These are phyloP conservation scores for Xylaria cubensis DNA, from an alignment of 495 filamentous ascomycete genomes.

Conservation along the genomic window DNA sequence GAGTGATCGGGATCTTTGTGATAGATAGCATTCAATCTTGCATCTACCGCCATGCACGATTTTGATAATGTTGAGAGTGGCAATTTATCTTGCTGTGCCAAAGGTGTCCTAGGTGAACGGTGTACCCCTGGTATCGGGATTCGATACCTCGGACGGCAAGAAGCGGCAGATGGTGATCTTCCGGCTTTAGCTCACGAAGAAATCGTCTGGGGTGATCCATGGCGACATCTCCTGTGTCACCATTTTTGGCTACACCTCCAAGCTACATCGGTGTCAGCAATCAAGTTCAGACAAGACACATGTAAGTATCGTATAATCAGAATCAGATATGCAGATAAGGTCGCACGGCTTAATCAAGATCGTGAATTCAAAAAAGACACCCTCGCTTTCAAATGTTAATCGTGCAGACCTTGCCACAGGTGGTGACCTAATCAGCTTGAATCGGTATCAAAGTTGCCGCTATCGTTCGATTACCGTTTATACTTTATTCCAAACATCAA, in stretches of 20 bases:
- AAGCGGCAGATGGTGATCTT: not conserved
- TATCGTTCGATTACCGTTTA: not conserved
- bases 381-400: not conserved
- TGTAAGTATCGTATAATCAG: not conserved
- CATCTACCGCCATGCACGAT: slow-evolving; percentile 14
- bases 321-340: not conserved
- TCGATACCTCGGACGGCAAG: not conserved
- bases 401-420: not conserved
- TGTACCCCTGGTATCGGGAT: slow-evolving; percentile 16
- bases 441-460: not conserved
- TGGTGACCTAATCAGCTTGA: slow-evolving; percentile 1
- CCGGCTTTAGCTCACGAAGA: not conserved
- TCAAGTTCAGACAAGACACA: slow-evolving; percentile 19
- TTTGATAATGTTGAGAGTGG: not conserved
- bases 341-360: slow-evolving; percentile 10
- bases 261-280: slow-evolving; percentile 2
- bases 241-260: not conserved
- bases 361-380: not conserved
- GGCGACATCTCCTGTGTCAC: not conserved
- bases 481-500: slow-evolving; percentile 2
- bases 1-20: slow-evolving; percentile 13
- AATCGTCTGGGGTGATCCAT: not conserved
- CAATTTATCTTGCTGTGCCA: not conserved
- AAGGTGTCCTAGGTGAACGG: slow-evolving; percentile 4
- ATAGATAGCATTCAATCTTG: slow-evolving; percentile 17